Base-by-base conservation (phyloP, 805 yeast species). In the Monosporozyma servazzii region DNA sequence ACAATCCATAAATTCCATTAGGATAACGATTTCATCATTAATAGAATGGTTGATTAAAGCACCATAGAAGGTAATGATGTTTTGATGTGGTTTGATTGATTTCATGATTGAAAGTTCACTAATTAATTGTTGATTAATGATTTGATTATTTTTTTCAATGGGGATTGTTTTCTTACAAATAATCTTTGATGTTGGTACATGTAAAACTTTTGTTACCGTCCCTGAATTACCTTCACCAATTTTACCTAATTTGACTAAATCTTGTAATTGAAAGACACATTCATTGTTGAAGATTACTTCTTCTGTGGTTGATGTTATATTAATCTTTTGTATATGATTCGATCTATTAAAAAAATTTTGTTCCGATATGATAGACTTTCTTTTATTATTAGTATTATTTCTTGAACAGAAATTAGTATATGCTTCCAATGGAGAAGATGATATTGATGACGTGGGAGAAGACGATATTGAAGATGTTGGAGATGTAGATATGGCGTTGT, bases 1-100 rank as follows among this genome's bases (percentile, higher is more conserved):
- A 67, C 96, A 87, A 67, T 91, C 96, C 80, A 91, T 87, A 68
- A 87, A 90, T 68, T 91, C 98, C 95, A 90, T 89, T 65, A 96
- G 85, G 54, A 93, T 86, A 13, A 88, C 84, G 17, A 93, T 90
- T 54, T 88, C 86, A 61, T 79, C 79, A 54, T 56, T 58, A 1
- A 59, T 56, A 1, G 65, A 55, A 29, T 76, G 78, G 54, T 81
- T 78, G 48, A 88, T 76, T 62, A 84, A 86, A 0, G 96, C 96
- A 7, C 98, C 98, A 67, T 84, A 91, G 66, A 90, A 93, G 45
- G 86, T 88, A 48, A 91, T 86, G 45, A 93, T 90, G 60, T 79
- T 86, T 3, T 88, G 88, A 51, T 77, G 71, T 58, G 80, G 82
- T 63, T 79, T 83, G 63, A 97, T 91, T 62, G 87, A 95, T 65